Evolutionary conservation across 2,329 filamentous ascomycete species (phyloP).

Genomic region (Shiraia bambusicola): DNA sequence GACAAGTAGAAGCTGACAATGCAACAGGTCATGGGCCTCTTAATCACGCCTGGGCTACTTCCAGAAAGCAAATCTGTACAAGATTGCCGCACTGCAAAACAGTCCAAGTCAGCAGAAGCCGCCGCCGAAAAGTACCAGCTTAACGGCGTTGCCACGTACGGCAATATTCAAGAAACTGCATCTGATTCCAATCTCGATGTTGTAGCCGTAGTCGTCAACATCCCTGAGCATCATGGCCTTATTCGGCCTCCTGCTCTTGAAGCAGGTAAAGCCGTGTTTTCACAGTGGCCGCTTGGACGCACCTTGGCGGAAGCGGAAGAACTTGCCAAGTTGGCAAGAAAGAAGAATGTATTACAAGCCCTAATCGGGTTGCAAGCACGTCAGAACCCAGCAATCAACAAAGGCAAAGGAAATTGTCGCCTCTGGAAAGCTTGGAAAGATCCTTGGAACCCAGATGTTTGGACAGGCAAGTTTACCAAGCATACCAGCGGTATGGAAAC

Average conservation of each 20-base stretch:
- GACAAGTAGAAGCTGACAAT: slow-evolving; percentile 2
- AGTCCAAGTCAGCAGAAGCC: slow-evolving; percentile 45
- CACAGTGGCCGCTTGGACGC: slow-evolving; percentile 54
- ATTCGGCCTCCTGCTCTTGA: slow-evolving; percentile 48
- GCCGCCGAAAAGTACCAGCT: slow-evolving; percentile 45
- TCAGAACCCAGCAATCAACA: slow-evolving; percentile 44
- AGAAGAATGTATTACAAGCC: slow-evolving; percentile 47
- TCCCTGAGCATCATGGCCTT: slow-evolving; percentile 47
- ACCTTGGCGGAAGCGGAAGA: slow-evolving; percentile 48
- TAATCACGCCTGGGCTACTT: slow-evolving; percentile 45
- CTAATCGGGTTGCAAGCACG: slow-evolving; percentile 53
- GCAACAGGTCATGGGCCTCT: slow-evolving; percentile 40
- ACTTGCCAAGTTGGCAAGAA: slow-evolving; percentile 45
- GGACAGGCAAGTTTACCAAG: slow-evolving; percentile 17
- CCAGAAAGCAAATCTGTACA: slow-evolving; percentile 42
- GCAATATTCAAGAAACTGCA: slow-evolving; percentile 47
- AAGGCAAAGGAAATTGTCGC: slow-evolving; percentile 48
- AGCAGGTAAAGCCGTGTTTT: slow-evolving; percentile 48
- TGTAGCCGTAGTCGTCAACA: slow-evolving; percentile 49
- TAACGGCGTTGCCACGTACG: slow-evolving; percentile 46
- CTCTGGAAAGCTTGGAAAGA: slow-evolving; percentile 47
- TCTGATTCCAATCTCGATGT: slow-evolving; percentile 52
- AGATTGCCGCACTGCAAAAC: slow-evolving; percentile 55
- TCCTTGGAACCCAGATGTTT: slow-evolving; percentile 42
- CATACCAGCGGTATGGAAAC: too few species aligned